phyloP scores from a whole-genome alignment of 202 grass and related monocot genomes.

The Eragrostis tef region DNA sequence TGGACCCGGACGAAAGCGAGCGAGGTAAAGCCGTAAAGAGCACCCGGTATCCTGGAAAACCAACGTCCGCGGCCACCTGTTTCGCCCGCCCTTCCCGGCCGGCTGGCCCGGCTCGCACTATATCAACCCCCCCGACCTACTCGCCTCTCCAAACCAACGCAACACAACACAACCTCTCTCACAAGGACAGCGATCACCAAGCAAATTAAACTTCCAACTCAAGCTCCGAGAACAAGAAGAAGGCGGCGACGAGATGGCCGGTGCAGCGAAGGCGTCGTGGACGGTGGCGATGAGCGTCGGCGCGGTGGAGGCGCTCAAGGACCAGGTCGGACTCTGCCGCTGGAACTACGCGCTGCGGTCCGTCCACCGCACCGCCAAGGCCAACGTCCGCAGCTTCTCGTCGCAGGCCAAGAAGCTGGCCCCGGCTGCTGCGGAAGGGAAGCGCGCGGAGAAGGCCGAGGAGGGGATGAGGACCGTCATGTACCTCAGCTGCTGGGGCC shows the following conservation, averaged over 20 bases:
- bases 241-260: conserved; percentile 5
- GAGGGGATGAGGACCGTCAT: conserved; percentile 58
- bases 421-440: background rate
- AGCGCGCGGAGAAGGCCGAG: conserved; percentile 48
- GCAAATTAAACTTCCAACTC: background rate
- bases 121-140: conserved; percentile 7
- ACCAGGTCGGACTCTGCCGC: conserved; percentile 69
- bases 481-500: conserved; percentile 68
- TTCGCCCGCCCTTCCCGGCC: background rate
- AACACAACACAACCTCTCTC: background rate
- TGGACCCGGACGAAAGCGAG: background rate
- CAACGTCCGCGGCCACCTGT: conserved; percentile 42
- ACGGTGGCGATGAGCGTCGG: conserved; percentile 63
- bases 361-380: conserved; percentile 36
- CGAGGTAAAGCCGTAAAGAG: background rate
- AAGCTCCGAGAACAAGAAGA: background rate
- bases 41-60: conserved; percentile 36
- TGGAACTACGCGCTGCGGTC: conserved; percentile 72
- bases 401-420: conserved; percentile 23
- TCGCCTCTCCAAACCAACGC: background rate
- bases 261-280: conserved; percentile 54
- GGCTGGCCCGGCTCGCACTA: background rate
- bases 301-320: conserved; percentile 79
- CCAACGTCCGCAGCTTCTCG: background rate
- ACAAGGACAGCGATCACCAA: background rate